phyloP scores from a whole-genome alignment of 306 rosid species.

The Pterocarpus santalinus region DNA sequence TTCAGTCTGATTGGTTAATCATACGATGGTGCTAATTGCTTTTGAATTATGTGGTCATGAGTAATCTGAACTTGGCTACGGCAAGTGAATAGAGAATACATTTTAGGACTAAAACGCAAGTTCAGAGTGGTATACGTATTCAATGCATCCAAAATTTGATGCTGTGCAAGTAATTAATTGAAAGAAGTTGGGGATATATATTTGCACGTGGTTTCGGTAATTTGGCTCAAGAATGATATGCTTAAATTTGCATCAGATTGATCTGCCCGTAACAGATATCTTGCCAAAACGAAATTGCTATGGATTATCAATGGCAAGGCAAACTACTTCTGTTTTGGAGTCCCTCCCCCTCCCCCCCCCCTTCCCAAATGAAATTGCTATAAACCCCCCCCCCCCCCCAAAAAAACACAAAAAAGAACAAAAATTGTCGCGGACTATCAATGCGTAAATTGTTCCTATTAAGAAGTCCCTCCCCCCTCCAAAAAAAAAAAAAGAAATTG shows the following conservation, averaged over 20 bases:
- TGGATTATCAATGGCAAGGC: too few relatives aligned
- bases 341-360: too few relatives aligned
- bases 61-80: background rate
- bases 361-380: too few relatives aligned
- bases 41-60: background rate
- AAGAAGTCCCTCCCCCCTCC: too few relatives aligned
- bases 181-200: background rate
- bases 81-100: background rate
- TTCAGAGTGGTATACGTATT: background rate
- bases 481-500: too few relatives aligned
- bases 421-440: too few relatives aligned
- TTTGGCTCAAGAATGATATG: background rate
- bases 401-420: too few relatives aligned
- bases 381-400: too few relatives aligned
- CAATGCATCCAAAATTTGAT: background rate
- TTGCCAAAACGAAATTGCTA: background rate
- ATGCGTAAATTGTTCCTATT: too few relatives aligned
- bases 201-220: background rate
- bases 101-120: too few relatives aligned
- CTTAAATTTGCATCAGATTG: background rate
- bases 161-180: background rate
- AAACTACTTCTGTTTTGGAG: too few relatives aligned
- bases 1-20: background rate
- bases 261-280: background rate
- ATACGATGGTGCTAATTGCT: background rate